Base-by-base conservation (phyloP, 169 alveolate genomes). In the Babesia microti region DNA sequence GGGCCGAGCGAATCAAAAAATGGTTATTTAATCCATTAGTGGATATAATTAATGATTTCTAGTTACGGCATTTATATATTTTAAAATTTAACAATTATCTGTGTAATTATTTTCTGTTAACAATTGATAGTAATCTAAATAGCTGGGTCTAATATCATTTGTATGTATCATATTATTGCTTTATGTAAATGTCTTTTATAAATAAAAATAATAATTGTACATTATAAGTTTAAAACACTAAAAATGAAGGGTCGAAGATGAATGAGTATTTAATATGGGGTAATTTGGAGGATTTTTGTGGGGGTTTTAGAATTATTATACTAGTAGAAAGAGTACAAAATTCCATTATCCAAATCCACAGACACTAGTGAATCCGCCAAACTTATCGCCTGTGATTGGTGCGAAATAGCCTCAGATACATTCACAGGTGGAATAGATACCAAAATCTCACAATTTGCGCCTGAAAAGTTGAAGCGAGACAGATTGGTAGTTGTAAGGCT, bases 161-260 rank as follows among this genome's bases (percentile, higher is more conserved):
- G 28, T 11, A 41, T 18, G 14, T n/a, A 14, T 24, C 39, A 30
- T 45, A 6, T 17, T 24, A 15, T 4, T 26, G 7, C 35, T 14
- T 14, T 51, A 17, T 1, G 19, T 19, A 9, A 37, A 28, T 23
- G n/a, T 21, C 21, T 18, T 11, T 4, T 23, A 33, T 11, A 4
- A n/a, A 15, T 12, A 45, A 11, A 18, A 33, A 6, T 19, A 36
- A n/a, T n/a, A n/a, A n/a, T n/a, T n/a, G n/a, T n/a, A n/a, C n/a
- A n/a, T n/a, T n/a, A n/a, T n/a, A n/a, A n/a, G n/a, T n/a, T n/a
- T n/a, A n/a, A n/a, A n/a, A n/a, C n/a, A n/a, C 15, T 57, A 42
- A 36, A 57, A 57, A 6, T 48, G 46, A 11, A 40, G 54, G 1
- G 47, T 59, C 41, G 49, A 57, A n/a, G 69, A 45, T 12, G 49